Base-by-base conservation (phyloP, 148 eudicot genomes). In the Limonium bicolor region DNA sequence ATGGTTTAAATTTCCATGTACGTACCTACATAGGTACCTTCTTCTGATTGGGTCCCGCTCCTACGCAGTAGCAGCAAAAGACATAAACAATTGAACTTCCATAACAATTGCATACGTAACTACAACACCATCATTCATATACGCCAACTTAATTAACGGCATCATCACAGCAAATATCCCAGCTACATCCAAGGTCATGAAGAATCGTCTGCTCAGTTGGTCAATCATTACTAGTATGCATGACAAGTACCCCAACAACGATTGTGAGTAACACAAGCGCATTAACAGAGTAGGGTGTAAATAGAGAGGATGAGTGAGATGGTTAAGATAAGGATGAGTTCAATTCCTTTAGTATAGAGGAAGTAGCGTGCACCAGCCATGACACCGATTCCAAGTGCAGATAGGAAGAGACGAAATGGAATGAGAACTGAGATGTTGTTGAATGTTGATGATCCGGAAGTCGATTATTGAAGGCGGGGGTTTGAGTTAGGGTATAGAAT, bases 251-350 rank as follows among this genome's bases (percentile, higher is more conserved):
- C 21, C 50, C 62, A 0, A 85, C 71, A 2, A 74, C 93, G 1
- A 74, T 27, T 4, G 78, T 81, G 37, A 81, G 57, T 22, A 81
- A 48, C 13, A 62, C 70, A 12, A 81, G 59, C 0, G 85, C 76
- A 33, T 77, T 77, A 0, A 77, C 28, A 27, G 93, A 68, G 35
- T 51, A 77, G 8, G 78, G 51, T 4, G 78, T 71, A 42, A 81
- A 79, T 69, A 5, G 94, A 78, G 3, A 77, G n/a, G 29, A 82
- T 62, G 0, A 82, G 59, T 1, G 94, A 53, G 0, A 77, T 54
- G 9, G 94, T 82, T 5, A 86, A 77, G 2, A 82, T 74, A 1
- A 86, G 82, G 15, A 82, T 60, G 27, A 62, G 61, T 14, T 73
- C 70, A 8, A 64, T 56, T 5, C 86, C 86, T 15, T 47, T 69